Percentiles rank a stretch among this genome's conserved stretches.
Evolutionary conservation across 2,329 filamentous ascomycete species (phyloP).

Genomic region (Talaromyces sp.): DNA sequence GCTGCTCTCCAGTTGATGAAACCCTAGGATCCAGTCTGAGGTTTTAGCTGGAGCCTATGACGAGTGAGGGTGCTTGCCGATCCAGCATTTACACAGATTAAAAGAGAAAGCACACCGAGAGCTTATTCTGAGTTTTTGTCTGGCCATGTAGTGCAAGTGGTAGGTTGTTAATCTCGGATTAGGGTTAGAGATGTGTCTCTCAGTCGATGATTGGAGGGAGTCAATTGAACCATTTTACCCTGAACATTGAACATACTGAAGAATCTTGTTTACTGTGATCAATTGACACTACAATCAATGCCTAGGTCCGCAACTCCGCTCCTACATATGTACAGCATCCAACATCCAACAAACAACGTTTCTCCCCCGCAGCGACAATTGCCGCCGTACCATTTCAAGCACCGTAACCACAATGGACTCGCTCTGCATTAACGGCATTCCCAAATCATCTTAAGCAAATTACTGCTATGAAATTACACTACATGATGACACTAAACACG

Average conservation of each 20-base stretch:
- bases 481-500: not conserved
- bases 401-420: constrained; percentile 4
- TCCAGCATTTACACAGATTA: not conserved
- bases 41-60: constrained; percentile 37
- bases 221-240: not conserved
- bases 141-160: not conserved
- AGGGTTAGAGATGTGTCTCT: not conserved
- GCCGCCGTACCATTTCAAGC: constrained; percentile 10
- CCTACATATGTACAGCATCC: not conserved
- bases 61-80: constrained; percentile 15
- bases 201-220: not conserved
- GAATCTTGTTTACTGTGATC: not conserved
- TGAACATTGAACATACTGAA: not conserved
- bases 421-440: not conserved
- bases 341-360: not conserved
- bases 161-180: not conserved
- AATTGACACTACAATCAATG: not conserved
- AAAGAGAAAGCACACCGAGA: not conserved
- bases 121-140: constrained; percentile 17
- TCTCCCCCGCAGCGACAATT: constrained; percentile 28
- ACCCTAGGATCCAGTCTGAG: constrained; percentile 42
- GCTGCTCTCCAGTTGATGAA: constrained; percentile 75
- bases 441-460: not conserved
- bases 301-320: not conserved
- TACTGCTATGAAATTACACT: not conserved